Conservation (phyloP, 495 filamentous ascomycete species). For the Amphirosellinia nigrospora region DNA sequence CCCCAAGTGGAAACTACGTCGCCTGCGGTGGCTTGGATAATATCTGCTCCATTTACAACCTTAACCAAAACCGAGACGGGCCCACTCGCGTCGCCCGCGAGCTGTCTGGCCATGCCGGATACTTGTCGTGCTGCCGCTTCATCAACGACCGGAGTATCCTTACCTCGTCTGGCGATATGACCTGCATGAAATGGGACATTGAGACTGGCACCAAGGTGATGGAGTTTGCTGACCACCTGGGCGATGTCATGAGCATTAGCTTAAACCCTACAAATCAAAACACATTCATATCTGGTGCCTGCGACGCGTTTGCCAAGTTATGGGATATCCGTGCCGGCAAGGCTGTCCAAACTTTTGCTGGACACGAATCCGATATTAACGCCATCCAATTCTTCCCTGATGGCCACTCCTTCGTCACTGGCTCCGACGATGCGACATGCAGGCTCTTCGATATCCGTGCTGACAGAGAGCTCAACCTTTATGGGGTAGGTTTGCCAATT, state of each 20-base stretch:
- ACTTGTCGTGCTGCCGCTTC: constrained; percentile 97
- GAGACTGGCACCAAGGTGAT: constrained; percentile 96
- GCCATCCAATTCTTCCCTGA: constrained; percentile 99
- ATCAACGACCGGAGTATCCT: constrained; percentile 98
- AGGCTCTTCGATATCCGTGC: constrained; percentile 97
- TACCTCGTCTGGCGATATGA: constrained; percentile 99
- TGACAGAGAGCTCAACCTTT: constrained; percentile 93
- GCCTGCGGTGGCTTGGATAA: constrained; percentile 98
- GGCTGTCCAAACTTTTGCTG: constrained; percentile 97
- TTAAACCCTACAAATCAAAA: constrained; percentile 99
- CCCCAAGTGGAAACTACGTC: constrained; percentile 96
- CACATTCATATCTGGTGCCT: constrained; percentile 97
- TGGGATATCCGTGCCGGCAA: constrained; percentile 99
- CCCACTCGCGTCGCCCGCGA: constrained; percentile 96
- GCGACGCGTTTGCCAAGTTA: constrained; percentile 96
- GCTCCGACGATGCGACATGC: constrained; percentile 97
- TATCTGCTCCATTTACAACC: constrained; percentile 99
- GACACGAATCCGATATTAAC: constrained; percentile 99
- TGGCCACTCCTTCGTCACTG: constrained; percentile 97
- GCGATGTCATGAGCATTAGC: constrained; percentile 99
- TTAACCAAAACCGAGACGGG: constrained; percentile 89
- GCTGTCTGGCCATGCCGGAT: constrained; percentile 95
- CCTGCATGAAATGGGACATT: constrained; percentile 99
- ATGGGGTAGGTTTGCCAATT: constrained; percentile 72
- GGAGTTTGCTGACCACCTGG: constrained; percentile 97